These are phyloP conservation scores for Pichia sp. DNA, from an alignment of 1,139 yeast species.

Conservation along the genomic window DNA sequence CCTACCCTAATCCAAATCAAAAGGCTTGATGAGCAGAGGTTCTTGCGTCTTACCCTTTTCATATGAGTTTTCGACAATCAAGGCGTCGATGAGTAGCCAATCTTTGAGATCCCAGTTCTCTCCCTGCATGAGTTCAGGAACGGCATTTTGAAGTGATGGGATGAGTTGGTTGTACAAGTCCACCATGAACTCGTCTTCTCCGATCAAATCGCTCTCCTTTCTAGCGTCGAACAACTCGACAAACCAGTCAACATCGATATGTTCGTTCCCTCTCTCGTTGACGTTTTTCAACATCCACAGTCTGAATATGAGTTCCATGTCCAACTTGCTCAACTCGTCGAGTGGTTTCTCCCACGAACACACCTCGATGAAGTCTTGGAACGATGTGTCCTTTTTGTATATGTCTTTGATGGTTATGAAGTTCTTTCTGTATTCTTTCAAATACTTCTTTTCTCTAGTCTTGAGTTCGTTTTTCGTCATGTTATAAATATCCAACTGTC, in stretches of 20 bases:
- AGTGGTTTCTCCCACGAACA: conserved; percentile 49
- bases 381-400: conserved; percentile 36
- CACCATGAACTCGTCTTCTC: conserved; percentile 46
- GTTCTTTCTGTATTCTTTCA: conserved; percentile 42
- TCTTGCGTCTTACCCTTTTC: conserved; percentile 28
- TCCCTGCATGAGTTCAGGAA: conserved; percentile 46
- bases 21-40: conserved; percentile 25
- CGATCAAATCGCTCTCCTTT: conserved; percentile 40
- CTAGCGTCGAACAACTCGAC: conserved; percentile 40
- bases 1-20: background rate
- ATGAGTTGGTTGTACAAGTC: conserved; percentile 52
- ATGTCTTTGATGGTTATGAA: conserved; percentile 47
- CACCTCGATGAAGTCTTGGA: conserved; percentile 44
- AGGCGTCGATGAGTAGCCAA: conserved; percentile 18
- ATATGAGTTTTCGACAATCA: conserved; percentile 22
- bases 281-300: conserved; percentile 58
- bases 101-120: conserved; percentile 59
- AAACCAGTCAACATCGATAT: conserved; percentile 47
- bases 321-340: conserved; percentile 46
- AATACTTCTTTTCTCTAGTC: conserved; percentile 49
- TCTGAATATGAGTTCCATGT: conserved; percentile 47
- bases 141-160: conserved; percentile 44
- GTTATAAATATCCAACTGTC: conserved; percentile 49
- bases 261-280: conserved; percentile 38
- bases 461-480: conserved; percentile 46